A percentile compares a stretch with the other conserved stretches of the same genome.
These are phyloP conservation scores for Nothophytophthora sp. DNA, from an alignment of 352 stramenopile genomes.

Conservation along the genomic window DNA sequence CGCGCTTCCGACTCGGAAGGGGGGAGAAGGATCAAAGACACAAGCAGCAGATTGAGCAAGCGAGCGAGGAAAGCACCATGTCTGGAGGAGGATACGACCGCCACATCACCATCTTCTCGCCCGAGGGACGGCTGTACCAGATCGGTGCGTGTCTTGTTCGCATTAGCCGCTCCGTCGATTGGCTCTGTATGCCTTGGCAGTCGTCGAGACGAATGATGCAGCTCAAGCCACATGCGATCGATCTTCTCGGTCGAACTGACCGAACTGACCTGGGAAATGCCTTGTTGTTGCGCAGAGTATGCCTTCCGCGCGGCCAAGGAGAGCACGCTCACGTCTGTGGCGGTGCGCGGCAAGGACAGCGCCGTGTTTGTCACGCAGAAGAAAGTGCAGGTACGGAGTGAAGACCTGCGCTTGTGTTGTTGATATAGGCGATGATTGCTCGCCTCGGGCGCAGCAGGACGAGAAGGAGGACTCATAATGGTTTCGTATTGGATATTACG, in stretches of 20 bases:
- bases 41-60: conserved; percentile 6
- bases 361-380: conserved; percentile 98
- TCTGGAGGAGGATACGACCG: conserved; percentile 90
- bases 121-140: conserved; percentile 98
- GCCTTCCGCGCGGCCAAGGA: conserved; percentile 97
- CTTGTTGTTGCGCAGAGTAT: conserved; percentile 90
- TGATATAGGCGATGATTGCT: no score
- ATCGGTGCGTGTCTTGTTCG: conserved; percentile 65
- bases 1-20: conserved; percentile 3
- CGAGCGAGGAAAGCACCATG: conserved; percentile 39
- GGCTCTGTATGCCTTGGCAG: no score
- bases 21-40: conserved; percentile 12
- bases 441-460: no score
- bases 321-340: conserved; percentile 95
- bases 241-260: no score
- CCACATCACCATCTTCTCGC: conserved; percentile 99
- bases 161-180: no score
- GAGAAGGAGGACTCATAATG: no score
- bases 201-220: no score
- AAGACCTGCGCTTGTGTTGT: no score
- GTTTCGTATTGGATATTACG: no score
- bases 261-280: no score
- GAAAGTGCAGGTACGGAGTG: conserved; percentile 92
- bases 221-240: no score
- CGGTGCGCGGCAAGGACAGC: conserved; percentile 93